Percentiles rank a stretch among this genome's conserved stretches.
phyloP scores from a whole-genome alignment of 805 yeast genomes.

The Schizosaccharomyces octosporus region DNA sequence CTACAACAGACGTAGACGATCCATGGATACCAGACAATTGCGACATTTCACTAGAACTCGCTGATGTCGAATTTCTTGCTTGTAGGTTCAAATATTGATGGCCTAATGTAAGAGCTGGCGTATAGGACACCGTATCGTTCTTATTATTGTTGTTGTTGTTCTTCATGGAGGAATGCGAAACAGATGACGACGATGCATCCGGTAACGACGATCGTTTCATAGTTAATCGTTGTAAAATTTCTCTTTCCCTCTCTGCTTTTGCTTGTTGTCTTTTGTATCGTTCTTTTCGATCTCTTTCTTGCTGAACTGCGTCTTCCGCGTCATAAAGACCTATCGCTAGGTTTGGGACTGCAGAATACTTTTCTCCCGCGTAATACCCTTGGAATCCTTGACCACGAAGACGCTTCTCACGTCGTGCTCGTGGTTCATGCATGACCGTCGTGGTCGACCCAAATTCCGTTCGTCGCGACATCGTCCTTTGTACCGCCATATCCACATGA shows the following conservation, averaged over 20 bases:
- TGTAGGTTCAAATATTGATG: neutral
- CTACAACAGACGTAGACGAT: no score
- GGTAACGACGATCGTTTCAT: neutral
- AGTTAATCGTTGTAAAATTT: neutral
- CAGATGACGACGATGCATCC: neutral
- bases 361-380: neutral
- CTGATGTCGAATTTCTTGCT: neutral
- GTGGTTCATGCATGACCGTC: neutral
- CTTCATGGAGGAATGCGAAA: neutral
- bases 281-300: neutral
- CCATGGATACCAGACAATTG: no score
- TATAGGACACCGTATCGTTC: neutral
- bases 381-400: neutral
- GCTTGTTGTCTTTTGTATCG: neutral
- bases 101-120: neutral
- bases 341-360: neutral
- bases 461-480: neutral
- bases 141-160: neutral
- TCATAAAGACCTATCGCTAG: neutral
- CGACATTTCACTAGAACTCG: neutral
- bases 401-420: neutral
- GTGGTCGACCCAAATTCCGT: neutral
- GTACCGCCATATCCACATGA: constrained; percentile 30
- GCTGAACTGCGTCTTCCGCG: neutral
- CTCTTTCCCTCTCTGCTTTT: neutral